Base-by-base conservation (phyloP, 208 protist species). In the Acanthamoeba healyi region DNA sequence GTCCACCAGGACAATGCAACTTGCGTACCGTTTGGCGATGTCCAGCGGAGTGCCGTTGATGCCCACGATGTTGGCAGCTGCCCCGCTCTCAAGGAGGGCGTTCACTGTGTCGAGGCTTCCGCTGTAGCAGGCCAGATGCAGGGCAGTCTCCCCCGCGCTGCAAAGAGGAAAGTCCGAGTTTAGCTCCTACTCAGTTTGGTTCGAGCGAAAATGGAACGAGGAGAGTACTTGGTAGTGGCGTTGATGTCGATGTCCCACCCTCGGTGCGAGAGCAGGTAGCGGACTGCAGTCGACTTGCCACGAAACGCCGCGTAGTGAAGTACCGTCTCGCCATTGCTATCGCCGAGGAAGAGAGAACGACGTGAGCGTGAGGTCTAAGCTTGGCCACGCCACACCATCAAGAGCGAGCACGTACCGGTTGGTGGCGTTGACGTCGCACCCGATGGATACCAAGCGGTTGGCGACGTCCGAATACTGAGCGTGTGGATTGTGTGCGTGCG, bases 371-470 rank as follows among this genome's bases (percentile, higher is more conserved):
- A 36, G n/a, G 58, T 17, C 29, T 29, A 34, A 22, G 17, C 61
- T 14, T 34, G 29, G 19, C 15, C 56, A 22, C 9, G 56, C 56
- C 56, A 26, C 12, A 12, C 19, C 56, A 29, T 7, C 19, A 22
- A 63, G 54, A 61, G 54, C 44, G 54, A 61, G 7, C 19, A 63
- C n/a, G 34, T 79, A 79, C 70, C 70, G 70, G 38, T 79, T 79
- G 5, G 70, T 79, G 38, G 70, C 70, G 38, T 79, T 79, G 36
- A 79, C 70, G 26, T 79, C 70, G 38, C 70, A 79, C 5, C 70
- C 70, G 70, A 79, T 79, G 70, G 70, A 79, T 79, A 79, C 70
- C 70, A 79, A 79, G 3, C 70, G 70, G 36, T 46, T 79, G 32
- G 70, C 38, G 17, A 79, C 70, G 38, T 79, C 36, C 9, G 70